Base-by-base conservation (phyloP, 2,329 filamentous ascomycete genomes). In the Alternaria postmessia region DNA sequence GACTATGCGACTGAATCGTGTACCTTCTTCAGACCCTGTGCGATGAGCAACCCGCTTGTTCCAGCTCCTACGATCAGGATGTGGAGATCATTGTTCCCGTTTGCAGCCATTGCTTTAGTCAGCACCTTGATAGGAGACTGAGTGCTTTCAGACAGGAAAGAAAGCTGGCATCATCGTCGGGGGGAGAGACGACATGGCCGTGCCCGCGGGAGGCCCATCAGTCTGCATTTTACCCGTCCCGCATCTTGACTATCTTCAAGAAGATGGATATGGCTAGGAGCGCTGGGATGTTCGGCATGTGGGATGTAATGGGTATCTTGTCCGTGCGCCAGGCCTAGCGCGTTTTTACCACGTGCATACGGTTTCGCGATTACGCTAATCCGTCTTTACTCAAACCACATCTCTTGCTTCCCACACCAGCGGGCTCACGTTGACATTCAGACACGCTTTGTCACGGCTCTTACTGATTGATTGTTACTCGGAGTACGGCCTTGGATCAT, bases 1-100 rank as follows among this genome's bases (percentile, higher is more conserved):
- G 39, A 0, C 2, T 5, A 0, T 7, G 24, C 4, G 9, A 18
- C n/a, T 4, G 9, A 3, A 14, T 32, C 18, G 3, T 3, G 2
- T 47, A 30, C 43, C 28, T 47, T 47, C n/a, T 30, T 47, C 11
- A 32, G 1, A 11, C 24, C 43, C 9, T 30, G 16, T 20, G 43
- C 43, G 4, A 47, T 30, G n/a, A 30, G 28, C 5, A 30, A 24
- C 0, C 28, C 43, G 26, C 43, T 47, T 18, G 28, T 47, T 30
- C 43, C 43, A 30, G 39, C 20, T 24, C 39, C 39, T 16, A 24
- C 39, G 12, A 42, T 42, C 5, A 42, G 20, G 39, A 42, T 20
- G 6, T 42, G 39, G 12, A 11, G 3, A 1, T 8, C 12, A 0
- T 16, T 42, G 0, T 11, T 49, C 3, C 7, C 39, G 7, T 16